phyloP scores from a whole-genome alignment of 2,329 filamentous ascomycete species.

The Apiospora phragmitis region DNA sequence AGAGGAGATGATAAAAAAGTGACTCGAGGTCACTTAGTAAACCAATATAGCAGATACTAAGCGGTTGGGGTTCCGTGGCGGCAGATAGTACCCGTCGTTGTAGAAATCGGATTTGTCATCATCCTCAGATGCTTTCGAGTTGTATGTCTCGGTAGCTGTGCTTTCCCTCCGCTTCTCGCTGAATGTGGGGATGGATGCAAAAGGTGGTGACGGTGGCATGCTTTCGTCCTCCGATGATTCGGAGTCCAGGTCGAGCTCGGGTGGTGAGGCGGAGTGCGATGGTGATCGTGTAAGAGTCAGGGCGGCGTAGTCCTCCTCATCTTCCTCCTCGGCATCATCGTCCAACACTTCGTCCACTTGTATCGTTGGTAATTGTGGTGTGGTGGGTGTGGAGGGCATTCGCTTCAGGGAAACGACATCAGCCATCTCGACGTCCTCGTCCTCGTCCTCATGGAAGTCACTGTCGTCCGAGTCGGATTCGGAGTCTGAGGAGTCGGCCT shows the following conservation, averaged over 20 bases:
- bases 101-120: slow-evolving; percentile 43
- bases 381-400: slow-evolving; percentile 32
- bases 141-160: slow-evolving; percentile 34
- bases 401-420: slow-evolving; percentile 48
- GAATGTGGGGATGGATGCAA: slow-evolving; percentile 58
- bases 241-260: slow-evolving; percentile 69
- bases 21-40: slow-evolving; percentile 42
- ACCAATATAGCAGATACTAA: slow-evolving; percentile 58
- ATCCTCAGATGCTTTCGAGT: slow-evolving; percentile 37
- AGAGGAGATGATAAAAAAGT: slow-evolving; percentile 11
- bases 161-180: slow-evolving; percentile 54
- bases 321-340: slow-evolving; percentile 40
- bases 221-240: slow-evolving; percentile 72
- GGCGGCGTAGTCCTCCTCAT: slow-evolving; percentile 59
- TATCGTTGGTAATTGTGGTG: slow-evolving; percentile 36
- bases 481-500: slow-evolving; percentile 50
- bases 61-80: slow-evolving; percentile 50
- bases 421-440: slow-evolving; percentile 60
- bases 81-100: slow-evolving; percentile 55
- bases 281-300: slow-evolving; percentile 68
- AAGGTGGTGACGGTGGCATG: slow-evolving; percentile 71
- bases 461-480: slow-evolving; percentile 55
- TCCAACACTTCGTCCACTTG: slow-evolving; percentile 38
- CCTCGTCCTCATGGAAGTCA: slow-evolving; percentile 50
- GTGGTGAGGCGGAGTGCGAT: slow-evolving; percentile 64